Base-by-base conservation (phyloP, 2,329 filamentous ascomycete genomes). In the Clarireedia hainanense region DNA sequence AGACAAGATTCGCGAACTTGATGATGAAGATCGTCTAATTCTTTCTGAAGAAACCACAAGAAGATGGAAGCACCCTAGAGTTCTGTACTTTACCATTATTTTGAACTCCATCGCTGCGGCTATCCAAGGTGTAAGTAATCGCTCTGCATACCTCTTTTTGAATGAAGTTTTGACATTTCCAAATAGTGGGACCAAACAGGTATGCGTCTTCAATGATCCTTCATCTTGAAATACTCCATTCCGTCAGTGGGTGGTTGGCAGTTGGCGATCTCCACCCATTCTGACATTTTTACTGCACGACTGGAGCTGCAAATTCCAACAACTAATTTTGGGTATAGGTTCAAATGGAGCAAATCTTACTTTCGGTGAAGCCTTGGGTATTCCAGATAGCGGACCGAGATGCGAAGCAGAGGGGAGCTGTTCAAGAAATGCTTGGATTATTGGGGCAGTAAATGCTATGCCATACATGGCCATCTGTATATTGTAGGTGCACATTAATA, bases 71-170 rank as follows among this genome's bases (percentile, higher is more conserved):
- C 77, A 85, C 30, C 83, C 86, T 0, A 73, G 65, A 64, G 76
- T 78, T 48, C 74, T 89, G 6, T 85, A 84, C 70, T 74, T 86
- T 60, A 87, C 86, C 27, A 85, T 89, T 61, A 73, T 80, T 10
- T 80, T 82, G 23, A 87, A 83, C 68, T 86, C 85, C 43, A 80
- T 88, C 52, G 84, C 83, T 50, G 85, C 85, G 15, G 83, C 84
- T n/a, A 83, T 87, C 9, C 81, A 85, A 60, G 72, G 69, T 17
- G 52, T 72, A 70, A 72, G 72, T 74, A 61, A 7, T 20, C 4
- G 5, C 24, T 27, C 1, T 9, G 17, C 1, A 24, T 36, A 4
- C 7, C 7, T 6, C 40, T 15, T 34, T 34, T 37, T 49, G 14
- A 12, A 10, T 40, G 26, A 7, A 4, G 50, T 43, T 26, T 43